phyloP scores from a whole-genome alignment of 805 yeast species.

The Saccharomycopsis olivae region DNA sequence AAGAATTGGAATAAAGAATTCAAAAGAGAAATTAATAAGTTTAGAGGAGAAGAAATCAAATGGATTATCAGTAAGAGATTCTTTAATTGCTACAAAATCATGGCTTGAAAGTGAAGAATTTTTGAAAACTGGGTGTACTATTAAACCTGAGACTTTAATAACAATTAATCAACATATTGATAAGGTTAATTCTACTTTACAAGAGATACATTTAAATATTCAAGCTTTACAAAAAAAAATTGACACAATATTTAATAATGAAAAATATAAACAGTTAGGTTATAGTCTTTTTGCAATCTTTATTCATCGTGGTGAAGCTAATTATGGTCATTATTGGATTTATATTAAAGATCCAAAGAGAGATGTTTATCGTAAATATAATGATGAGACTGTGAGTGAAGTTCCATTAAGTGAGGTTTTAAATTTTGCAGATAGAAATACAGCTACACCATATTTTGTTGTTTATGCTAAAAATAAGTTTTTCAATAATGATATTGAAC shows the following conservation, averaged over 20 bases:
- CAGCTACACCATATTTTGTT: slow-evolving; percentile 90
- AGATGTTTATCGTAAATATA: slow-evolving; percentile 74
- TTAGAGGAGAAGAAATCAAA: slow-evolving; percentile 31
- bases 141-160: slow-evolving; percentile 37
- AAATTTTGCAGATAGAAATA: slow-evolving; percentile 54
- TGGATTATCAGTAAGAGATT: slow-evolving; percentile 40
- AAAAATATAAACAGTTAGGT: slow-evolving; percentile 49
- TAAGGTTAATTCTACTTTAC: slow-evolving; percentile 36
- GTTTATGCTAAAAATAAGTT: slow-evolving; percentile 67
- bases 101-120: slow-evolving; percentile 38
- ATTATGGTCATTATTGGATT: slow-evolving; percentile 96
- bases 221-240: slow-evolving; percentile 37
- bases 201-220: slow-evolving; percentile 32
- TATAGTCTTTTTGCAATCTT: slow-evolving; percentile 85
- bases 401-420: slow-evolving; percentile 54
- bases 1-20: too few relatives aligned
- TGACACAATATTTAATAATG: slow-evolving; percentile 42
- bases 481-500: slow-evolving; percentile 45
- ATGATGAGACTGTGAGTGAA: slow-evolving; percentile 89
- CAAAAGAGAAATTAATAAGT: slow-evolving; percentile 46
- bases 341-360: slow-evolving; percentile 71
- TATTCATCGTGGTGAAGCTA: slow-evolving; percentile 92
- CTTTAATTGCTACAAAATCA: slow-evolving; percentile 45
- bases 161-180: slow-evolving; percentile 26
- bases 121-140: slow-evolving; percentile 25